These are phyloP conservation scores for Pseudogymnoascus sp. DNA, from an alignment of 2,329 filamentous ascomycete genomes.

Conservation along the genomic window DNA sequence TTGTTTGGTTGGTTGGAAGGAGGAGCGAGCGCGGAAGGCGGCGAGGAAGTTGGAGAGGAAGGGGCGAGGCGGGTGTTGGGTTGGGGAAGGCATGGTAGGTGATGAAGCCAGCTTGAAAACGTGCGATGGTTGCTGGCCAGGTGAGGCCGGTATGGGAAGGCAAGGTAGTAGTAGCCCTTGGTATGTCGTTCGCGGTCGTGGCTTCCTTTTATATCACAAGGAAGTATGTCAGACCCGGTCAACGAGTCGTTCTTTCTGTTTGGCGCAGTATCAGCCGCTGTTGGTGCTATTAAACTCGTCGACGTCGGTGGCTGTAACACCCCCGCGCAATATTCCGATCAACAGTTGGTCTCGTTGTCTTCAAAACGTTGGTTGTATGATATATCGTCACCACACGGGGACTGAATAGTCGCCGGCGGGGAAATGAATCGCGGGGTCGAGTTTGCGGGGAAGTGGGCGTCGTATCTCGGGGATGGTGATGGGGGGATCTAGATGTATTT, in stretches of 20 bases:
- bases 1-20: constrained; percentile 12
- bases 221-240: background rate
- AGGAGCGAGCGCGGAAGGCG: constrained; percentile 26
- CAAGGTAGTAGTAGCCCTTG: background rate
- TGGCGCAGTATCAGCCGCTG: background rate
- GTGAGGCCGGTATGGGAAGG: background rate
- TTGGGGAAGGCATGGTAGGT: constrained; percentile 19
- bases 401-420: background rate
- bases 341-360: background rate
- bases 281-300: background rate
- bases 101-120: background rate
- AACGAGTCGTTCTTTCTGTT: background rate
- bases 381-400: background rate
- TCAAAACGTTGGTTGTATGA: background rate
- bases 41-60: constrained; percentile 29
- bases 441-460: background rate
- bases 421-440: background rate
- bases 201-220: background rate
- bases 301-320: background rate
- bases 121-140: background rate
- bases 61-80: constrained; percentile 22
- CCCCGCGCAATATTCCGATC: background rate
- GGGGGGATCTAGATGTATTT: background rate
- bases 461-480: background rate
- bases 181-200: background rate